A percentile compares a stretch with the other conserved stretches of the same genome.
Conservation (phyloP, 208 protist genomes). For the Trypanosomatidae sp. region DNA sequence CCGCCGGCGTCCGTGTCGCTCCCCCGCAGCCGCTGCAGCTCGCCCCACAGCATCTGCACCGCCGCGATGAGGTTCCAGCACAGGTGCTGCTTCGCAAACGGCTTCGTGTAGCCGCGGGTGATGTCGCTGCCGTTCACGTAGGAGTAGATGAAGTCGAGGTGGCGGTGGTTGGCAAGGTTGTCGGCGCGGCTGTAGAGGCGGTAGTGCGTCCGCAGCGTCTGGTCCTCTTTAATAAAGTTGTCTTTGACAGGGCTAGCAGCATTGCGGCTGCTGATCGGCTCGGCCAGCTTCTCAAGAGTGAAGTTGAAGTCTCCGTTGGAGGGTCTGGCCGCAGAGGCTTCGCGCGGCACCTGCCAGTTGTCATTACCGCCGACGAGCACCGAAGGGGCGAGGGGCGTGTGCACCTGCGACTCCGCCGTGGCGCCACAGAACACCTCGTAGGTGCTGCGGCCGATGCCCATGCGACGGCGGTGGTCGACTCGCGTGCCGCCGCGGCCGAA, state of each 20-base stretch:
- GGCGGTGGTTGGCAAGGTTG: too few relatives aligned
- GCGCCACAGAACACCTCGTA: conserved; percentile 19
- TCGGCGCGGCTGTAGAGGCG: too few relatives aligned
- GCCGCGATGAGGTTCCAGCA: conserved; percentile 18
- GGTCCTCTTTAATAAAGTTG: conserved; percentile 11
- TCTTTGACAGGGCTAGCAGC: too few relatives aligned
- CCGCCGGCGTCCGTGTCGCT: neutral
- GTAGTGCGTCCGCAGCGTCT: conserved; percentile 22
- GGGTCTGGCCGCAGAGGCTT: too few relatives aligned
- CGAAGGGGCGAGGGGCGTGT: conserved; percentile 16
- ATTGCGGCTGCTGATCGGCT: neutral
- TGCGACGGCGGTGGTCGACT: conserved; percentile 12
- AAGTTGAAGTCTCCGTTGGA: conserved; percentile 10
- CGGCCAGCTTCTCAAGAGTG: conserved; percentile 1
- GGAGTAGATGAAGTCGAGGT: conserved; percentile 28
- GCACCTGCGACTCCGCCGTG: neutral
- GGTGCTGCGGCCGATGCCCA: conserved; percentile 12
- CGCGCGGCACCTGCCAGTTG: too few relatives aligned
- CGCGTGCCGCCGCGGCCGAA: conserved; percentile 23
- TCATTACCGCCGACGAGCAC: neutral
- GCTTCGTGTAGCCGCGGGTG: conserved; percentile 20
- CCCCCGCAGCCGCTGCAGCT: conserved; percentile 11
- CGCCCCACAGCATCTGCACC: conserved; percentile 17
- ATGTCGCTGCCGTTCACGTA: conserved; percentile 29
- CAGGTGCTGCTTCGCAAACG: conserved; percentile 21